These are phyloP conservation scores for Pseudopyrenochaeta lycopersici DNA, from an alignment of 2,329 filamentous ascomycete genomes.

Conservation along the genomic window DNA sequence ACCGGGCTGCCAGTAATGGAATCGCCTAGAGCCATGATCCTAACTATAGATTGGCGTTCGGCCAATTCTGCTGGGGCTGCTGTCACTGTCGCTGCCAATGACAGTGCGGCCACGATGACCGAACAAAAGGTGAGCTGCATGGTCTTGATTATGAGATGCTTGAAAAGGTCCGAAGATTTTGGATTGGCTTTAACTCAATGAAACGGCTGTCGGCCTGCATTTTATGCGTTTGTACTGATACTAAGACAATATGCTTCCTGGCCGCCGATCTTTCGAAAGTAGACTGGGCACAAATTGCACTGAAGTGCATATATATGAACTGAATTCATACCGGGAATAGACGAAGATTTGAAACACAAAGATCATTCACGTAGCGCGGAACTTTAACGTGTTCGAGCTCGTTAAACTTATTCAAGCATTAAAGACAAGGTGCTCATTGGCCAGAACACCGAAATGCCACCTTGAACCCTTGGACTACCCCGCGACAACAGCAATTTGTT, in stretches of 20 bases:
- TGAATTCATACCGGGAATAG: not conserved
- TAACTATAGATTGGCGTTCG: constrained; percentile 21
- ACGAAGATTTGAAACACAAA: not conserved
- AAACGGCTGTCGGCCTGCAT: not conserved
- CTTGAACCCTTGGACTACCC: no score
- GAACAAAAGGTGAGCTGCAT: constrained; percentile 1
- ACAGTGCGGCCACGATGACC: not conserved
- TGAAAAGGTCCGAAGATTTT: not conserved
- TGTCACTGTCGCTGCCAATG: not conserved
- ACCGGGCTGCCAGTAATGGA: constrained; percentile 33
- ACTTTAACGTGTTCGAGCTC: not conserved
- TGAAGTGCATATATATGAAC: not conserved
- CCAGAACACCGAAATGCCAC: no score
- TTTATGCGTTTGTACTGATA: not conserved
- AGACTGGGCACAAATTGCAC: not conserved
- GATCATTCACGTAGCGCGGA: not conserved
- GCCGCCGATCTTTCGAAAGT: not conserved
- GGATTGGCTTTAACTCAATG: not conserved
- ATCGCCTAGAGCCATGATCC: constrained; percentile 37
- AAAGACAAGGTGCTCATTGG: no score
- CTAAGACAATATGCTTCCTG: not conserved
- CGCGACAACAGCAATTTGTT: no score
- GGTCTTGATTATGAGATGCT: not conserved
- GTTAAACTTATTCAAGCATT: not conserved
- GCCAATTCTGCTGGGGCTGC: constrained; percentile 8